These are phyloP conservation scores for Kwoniella sp. DNA, from an alignment of 768 basidiomycete species.

Conservation along the genomic window DNA sequence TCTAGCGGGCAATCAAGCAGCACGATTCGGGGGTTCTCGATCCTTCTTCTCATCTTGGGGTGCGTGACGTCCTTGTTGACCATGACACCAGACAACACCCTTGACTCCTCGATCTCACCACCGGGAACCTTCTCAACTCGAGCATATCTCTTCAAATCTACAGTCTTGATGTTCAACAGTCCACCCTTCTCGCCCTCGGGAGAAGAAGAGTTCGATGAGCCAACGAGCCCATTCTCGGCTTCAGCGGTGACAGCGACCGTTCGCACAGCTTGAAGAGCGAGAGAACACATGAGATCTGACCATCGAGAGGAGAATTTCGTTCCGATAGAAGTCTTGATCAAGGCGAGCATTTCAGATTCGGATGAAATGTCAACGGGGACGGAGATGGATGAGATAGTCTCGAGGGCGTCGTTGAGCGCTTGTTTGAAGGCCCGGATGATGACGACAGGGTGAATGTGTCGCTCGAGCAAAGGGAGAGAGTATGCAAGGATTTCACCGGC, in stretches of 20 bases:
- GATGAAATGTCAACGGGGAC: conserved; percentile 82
- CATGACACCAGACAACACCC: conserved; percentile 87
- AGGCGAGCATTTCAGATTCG: conserved; percentile 87
- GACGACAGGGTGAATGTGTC: conserved; percentile 97
- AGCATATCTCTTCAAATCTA: conserved; percentile 97
- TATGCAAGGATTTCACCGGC: conserved; percentile 98
- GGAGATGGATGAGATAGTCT: conserved; percentile 83
- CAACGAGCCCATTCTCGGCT: conserved; percentile 58
- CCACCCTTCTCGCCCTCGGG: conserved; percentile 20
- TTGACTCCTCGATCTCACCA: conserved; percentile 91
- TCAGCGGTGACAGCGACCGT: conserved; percentile 74
- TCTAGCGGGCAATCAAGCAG: conserved; percentile 92
- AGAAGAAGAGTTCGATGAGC: conserved; percentile 6
- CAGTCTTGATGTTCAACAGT: conserved; percentile 65
- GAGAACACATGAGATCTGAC: conserved; percentile 95
- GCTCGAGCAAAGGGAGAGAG: conserved; percentile 86
- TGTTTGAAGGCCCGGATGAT: conserved; percentile 98
- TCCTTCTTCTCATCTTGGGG: conserved; percentile 90
- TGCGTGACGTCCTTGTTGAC: conserved; percentile 99
- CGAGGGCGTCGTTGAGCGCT: conserved; percentile 86
- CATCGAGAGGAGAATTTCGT: conserved; percentile 96
- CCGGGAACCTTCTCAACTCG: conserved; percentile 97
- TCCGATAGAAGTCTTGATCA: conserved; percentile 98
- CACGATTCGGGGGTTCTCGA: conserved; percentile 83
- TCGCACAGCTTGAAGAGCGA: conserved; percentile 88